Conservation (phyloP, 2,329 filamentous ascomycete genomes). For the Aspergillus sp. region DNA sequence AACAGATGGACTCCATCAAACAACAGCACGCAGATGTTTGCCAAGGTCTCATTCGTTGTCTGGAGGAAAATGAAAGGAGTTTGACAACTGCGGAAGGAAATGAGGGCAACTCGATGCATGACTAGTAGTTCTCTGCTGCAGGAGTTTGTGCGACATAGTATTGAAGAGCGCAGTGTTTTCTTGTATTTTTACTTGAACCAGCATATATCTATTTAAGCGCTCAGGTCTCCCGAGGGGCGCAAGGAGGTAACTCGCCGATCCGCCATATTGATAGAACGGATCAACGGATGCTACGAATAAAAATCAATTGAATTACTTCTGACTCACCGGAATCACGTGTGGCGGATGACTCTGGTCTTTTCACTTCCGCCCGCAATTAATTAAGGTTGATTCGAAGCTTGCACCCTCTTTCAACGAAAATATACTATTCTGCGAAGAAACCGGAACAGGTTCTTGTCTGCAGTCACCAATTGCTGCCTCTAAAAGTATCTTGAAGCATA, state of each 20-base stretch:
- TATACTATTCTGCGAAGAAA: background rate
- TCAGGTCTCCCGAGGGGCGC: background rate
- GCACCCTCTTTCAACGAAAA: slow-evolving; percentile 3
- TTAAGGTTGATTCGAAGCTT: background rate
- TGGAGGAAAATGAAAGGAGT: slow-evolving; percentile 27
- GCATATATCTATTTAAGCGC: background rate
- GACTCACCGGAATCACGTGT: slow-evolving; percentile 29
- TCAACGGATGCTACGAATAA: background rate
- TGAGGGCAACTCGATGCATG: background rate
- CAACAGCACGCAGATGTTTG: slow-evolving; percentile 30
- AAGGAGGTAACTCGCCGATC: background rate
- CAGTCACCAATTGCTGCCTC: background rate
- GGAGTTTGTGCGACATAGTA: background rate
- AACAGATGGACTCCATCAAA: slow-evolving; percentile 29
- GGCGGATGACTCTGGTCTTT: background rate
- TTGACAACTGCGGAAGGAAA: background rate
- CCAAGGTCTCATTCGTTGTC: slow-evolving; percentile 28
- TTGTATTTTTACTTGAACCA: background rate
- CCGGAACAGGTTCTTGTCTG: background rate
- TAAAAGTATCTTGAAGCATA: background rate
- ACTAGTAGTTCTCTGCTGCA: background rate
- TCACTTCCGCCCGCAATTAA: background rate
- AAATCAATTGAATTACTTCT: background rate
- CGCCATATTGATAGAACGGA: background rate
- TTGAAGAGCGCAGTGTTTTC: background rate